These are phyloP conservation scores for Fusarium agapanthi DNA, from an alignment of 2,329 filamentous ascomycete genomes.

Conservation along the genomic window DNA sequence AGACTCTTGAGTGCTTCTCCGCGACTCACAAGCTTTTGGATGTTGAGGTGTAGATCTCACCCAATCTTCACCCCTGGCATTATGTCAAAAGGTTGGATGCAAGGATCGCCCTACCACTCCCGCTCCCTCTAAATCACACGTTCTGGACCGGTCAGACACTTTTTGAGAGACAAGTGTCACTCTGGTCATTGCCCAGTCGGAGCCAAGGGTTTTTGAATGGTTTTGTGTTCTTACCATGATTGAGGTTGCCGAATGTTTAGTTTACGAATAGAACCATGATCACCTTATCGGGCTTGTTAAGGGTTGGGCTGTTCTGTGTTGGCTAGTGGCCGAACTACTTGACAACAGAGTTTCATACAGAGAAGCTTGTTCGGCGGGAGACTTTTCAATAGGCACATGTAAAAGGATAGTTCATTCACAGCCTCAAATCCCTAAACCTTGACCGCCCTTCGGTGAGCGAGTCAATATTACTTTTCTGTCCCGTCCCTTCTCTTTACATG, in stretches of 20 bases:
- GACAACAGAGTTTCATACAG: not conserved
- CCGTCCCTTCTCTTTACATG: not conserved
- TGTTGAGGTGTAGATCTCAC: conserved; percentile 2
- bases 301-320: not conserved
- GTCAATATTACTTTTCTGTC: not conserved
- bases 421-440: conserved; percentile 5
- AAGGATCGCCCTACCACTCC: conserved; percentile 23
- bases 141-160: conserved; percentile 28
- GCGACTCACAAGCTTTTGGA: conserved; percentile 4
- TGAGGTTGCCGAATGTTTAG: not conserved
- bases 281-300: conserved; percentile 9
- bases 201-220: conserved; percentile 8
- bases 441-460: conserved; percentile 24
- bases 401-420: conserved; percentile 3
- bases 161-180: conserved; percentile 28
- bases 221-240: not conserved
- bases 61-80: conserved; percentile 27
- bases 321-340: not conserved
- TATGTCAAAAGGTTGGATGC: conserved; percentile 25
- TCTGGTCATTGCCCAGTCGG: conserved; percentile 7
- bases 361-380: conserved; percentile 3
- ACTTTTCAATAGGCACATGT: not conserved
- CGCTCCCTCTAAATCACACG: conserved; percentile 26
- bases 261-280: conserved; percentile 1
- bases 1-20: conserved; percentile 12